These are phyloP conservation scores for Colletotrichum orchidophilum DNA, from an alignment of 2,329 filamentous ascomycete genomes.

Conservation along the genomic window DNA sequence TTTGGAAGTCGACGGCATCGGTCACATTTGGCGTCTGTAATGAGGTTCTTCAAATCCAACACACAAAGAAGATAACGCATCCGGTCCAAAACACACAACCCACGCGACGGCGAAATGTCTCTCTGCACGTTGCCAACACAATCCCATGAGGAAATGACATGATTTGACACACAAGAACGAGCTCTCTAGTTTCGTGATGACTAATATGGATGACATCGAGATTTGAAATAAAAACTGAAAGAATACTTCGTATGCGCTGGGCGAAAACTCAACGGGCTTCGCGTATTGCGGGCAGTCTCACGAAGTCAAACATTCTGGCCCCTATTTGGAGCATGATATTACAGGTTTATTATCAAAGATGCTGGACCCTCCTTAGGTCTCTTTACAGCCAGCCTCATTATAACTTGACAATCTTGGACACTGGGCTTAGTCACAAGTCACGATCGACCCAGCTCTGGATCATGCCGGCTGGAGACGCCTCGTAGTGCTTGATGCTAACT, in stretches of 20 bases:
- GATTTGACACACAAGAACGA: neutral
- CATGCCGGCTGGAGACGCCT: slow-evolving; percentile 81
- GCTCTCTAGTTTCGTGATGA: neutral
- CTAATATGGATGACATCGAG: neutral
- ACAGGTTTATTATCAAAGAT: slow-evolving; percentile 19
- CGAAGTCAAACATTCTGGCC: neutral
- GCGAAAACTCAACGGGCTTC: neutral
- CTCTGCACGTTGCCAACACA: neutral
- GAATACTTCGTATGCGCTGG: neutral
- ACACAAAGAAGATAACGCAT: slow-evolving; percentile 55
- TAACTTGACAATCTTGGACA: neutral
- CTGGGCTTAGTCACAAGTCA: slow-evolving; percentile 39
- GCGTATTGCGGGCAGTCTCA: neutral
- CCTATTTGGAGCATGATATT: slow-evolving; percentile 9
- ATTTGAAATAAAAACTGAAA: neutral
- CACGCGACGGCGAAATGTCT: neutral
- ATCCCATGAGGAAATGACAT: neutral
- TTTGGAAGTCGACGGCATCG: slow-evolving; percentile 73
- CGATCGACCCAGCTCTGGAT: slow-evolving; percentile 83
- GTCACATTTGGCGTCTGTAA: slow-evolving; percentile 75
- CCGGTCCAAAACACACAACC: slow-evolving; percentile 24
- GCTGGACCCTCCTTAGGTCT: neutral
- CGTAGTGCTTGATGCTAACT: slow-evolving; percentile 86
- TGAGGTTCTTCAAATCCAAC: slow-evolving; percentile 66
- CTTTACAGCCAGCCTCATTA: neutral